A percentile compares a stretch with the other conserved stretches of the same genome.
These are phyloP conservation scores for Apiospora arundinis DNA, from an alignment of 2,329 filamentous ascomycete species.

Conservation along the genomic window DNA sequence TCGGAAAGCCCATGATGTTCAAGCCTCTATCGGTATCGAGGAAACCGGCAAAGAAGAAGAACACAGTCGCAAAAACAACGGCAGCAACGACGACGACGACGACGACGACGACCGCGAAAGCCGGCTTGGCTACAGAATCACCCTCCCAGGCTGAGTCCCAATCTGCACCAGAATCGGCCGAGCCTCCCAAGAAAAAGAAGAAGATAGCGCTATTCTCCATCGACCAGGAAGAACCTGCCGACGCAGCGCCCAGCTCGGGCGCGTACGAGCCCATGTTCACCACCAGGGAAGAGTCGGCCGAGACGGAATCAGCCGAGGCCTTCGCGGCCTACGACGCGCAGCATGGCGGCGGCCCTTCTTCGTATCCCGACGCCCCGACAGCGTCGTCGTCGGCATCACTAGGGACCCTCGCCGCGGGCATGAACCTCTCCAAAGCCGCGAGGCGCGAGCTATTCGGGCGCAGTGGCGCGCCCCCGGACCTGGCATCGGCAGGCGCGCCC, in stretches of 20 bases:
- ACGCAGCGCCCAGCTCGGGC: conserved; percentile 31
- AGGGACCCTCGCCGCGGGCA: conserved; percentile 73
- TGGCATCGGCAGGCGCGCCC: conserved; percentile 46
- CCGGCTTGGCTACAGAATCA: conserved; percentile 21
- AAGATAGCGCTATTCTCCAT: conserved; percentile 76
- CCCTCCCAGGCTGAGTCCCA: conserved; percentile 27
- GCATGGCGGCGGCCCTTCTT: conserved; percentile 32
- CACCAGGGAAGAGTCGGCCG: conserved; percentile 33
- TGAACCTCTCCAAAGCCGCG: conserved; percentile 79
- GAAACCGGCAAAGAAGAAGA: conserved; percentile 73
- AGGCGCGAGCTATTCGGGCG: conserved; percentile 88
- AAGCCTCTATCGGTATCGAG: conserved; percentile 85
- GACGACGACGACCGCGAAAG: conserved; percentile 26
- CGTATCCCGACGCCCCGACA: conserved; percentile 20
- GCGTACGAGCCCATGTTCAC: conserved; percentile 62
- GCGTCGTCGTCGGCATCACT: conserved; percentile 58
- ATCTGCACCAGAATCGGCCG: conserved; percentile 30
- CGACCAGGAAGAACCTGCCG: conserved; percentile 35
- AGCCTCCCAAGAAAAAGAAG: conserved; percentile 52
- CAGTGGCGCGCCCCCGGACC: conserved; percentile 44
- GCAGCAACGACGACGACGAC: conserved; percentile 23
- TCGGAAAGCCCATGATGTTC: conserved; percentile 86
- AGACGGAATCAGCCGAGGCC: conserved; percentile 35
- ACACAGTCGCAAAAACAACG: conserved; percentile 41
- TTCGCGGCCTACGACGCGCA: conserved; percentile 44